Conservation (phyloP, 176 grass and related monocot species). For the Urochloa ruziziensis region DNA sequence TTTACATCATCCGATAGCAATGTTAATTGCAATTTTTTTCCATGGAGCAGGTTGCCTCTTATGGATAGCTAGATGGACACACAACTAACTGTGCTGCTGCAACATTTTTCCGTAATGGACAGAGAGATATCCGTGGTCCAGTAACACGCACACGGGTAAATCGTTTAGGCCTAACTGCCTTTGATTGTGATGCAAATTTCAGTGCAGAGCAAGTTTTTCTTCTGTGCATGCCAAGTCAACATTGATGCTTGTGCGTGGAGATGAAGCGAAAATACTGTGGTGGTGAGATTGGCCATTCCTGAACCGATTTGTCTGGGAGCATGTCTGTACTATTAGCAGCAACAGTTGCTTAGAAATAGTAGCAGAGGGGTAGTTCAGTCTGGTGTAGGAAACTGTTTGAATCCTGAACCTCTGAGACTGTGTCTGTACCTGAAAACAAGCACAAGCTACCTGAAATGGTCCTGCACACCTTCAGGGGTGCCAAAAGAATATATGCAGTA, state of each 20-base stretch:
- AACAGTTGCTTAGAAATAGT: conserved; percentile 6
- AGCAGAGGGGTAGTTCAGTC: neutral
- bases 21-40: neutral
- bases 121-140: neutral
- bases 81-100: neutral
- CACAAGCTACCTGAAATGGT: conserved; percentile 26
- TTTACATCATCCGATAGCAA: neutral
- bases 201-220: neutral
- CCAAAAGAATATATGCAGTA: conserved; percentile 2
- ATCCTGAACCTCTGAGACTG: conserved; percentile 26
- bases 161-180: neutral
- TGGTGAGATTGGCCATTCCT: neutral
- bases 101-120: neutral
- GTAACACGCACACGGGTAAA: neutral
- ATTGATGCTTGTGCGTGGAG: conserved; percentile 20
- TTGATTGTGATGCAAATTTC: conserved; percentile 5
- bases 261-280: neutral
- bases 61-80: neutral
- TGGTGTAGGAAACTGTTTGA: conserved; percentile 2
- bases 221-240: conserved; percentile 6
- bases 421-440: conserved; percentile 39
- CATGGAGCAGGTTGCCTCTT: neutral
- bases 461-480: neutral
- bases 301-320: neutral
- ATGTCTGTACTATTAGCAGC: conserved; percentile 20